Percentiles rank a stretch among this genome's conserved stretches.
Evolutionary conservation across 2,329 filamentous ascomycete genomes (phyloP).

Genomic region (Alternaria angustiovoidea): DNA sequence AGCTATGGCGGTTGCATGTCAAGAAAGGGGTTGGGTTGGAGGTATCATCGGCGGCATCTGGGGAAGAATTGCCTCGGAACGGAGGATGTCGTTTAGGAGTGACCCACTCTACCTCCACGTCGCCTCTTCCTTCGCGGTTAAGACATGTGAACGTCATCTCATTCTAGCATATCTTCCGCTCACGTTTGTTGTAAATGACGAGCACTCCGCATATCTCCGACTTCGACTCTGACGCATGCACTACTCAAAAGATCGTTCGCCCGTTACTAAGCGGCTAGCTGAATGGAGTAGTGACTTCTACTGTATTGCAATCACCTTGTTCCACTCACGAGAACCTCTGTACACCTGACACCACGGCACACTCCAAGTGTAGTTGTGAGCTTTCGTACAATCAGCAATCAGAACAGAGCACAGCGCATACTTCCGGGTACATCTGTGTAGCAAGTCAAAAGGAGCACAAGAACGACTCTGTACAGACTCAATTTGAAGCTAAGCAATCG

Average conservation of each 20-base stretch:
- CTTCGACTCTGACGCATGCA: not conserved
- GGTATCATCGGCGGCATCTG: not conserved
- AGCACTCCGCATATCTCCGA: not conserved
- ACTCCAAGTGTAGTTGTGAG: too few relatives aligned
- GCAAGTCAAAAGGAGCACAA: too few relatives aligned
- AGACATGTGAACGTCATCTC: not conserved
- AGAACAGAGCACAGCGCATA: too few relatives aligned
- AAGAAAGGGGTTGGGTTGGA: not conserved
- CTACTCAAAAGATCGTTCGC: not conserved
- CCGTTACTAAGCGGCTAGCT: too few relatives aligned
- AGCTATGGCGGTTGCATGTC: not conserved
- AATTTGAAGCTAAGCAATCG: not conserved
- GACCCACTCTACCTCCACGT: constrained; percentile 3
- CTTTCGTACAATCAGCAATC: too few relatives aligned
- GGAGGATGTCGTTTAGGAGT: not conserved
- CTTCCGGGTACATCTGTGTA: too few relatives aligned
- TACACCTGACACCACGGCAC: too few relatives aligned
- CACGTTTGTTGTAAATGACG: not conserved
- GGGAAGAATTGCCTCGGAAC: not conserved
- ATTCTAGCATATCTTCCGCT: not conserved
- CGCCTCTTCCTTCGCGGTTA: not conserved
- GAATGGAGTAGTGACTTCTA: too few relatives aligned
- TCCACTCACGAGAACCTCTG: too few relatives aligned
- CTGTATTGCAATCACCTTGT: too few relatives aligned
- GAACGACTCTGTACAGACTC: too few relatives aligned